Conservation (phyloP, 2,329 filamentous ascomycete genomes). For the Cladosporium oxysporum region DNA sequence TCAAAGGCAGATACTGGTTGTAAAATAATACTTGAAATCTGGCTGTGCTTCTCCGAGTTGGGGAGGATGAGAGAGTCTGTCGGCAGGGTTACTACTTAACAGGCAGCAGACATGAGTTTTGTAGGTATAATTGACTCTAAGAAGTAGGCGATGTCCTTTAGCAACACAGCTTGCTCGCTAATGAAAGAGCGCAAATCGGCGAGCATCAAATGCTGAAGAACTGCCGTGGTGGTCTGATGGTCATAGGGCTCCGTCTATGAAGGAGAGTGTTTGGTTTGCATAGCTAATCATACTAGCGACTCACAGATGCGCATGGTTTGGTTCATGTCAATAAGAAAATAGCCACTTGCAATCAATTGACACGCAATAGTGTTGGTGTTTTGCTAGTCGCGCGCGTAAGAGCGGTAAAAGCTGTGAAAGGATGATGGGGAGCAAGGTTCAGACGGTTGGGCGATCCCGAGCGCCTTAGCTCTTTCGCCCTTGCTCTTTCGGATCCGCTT, state of each 20-base stretch:
- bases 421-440: not conserved
- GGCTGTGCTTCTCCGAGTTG: not conserved
- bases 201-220: not conserved
- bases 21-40: not conserved
- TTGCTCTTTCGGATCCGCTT: not conserved
- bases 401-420: not conserved
- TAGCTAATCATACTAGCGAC: not conserved
- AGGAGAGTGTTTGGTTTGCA: not conserved
- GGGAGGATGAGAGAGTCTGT: not conserved
- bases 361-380: not conserved
- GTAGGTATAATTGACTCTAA: not conserved
- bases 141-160: not conserved
- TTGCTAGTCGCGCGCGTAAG: not conserved
- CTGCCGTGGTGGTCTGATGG: not conserved
- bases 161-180: not conserved
- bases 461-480: not conserved
- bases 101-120: not conserved
- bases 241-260: not conserved
- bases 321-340: not conserved
- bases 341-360: not conserved
- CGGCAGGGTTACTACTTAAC: not conserved
- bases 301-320: not conserved
- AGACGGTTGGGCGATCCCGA: constrained; percentile 1
- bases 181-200: not conserved
- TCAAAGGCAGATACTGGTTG: not conserved